phyloP scores from a whole-genome alignment of 129 eudicot species.

The Dittrichia graveolens region DNA sequence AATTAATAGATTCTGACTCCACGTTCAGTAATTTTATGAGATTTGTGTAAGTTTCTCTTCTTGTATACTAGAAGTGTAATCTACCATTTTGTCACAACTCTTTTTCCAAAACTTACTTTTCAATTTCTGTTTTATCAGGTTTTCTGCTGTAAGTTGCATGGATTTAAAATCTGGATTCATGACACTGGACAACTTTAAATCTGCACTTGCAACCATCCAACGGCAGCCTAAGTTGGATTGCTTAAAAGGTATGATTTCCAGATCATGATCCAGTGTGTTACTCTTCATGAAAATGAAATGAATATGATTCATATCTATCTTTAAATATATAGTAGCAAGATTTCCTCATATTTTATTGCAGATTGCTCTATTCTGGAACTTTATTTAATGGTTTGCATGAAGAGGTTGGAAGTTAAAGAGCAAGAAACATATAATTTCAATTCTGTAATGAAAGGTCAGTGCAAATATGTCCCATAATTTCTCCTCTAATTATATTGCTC shows the following conservation, averaged over 20 bases:
- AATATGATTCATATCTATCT: not conserved
- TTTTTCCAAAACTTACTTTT: slow-evolving; percentile 19
- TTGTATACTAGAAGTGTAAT: slow-evolving; percentile 1
- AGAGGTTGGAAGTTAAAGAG: slow-evolving; percentile 80
- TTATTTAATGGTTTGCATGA: slow-evolving; percentile 91
- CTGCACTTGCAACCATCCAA: slow-evolving; percentile 70
- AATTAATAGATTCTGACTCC: slow-evolving; percentile 60
- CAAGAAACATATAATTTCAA: slow-evolving; percentile 71
- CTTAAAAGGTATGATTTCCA: slow-evolving; percentile 55
- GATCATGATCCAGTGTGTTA: not conserved
- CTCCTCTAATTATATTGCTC: not conserved
- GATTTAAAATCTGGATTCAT: slow-evolving; percentile 63
- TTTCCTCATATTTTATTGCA: slow-evolving; percentile 28
- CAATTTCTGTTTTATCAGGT: slow-evolving; percentile 45
- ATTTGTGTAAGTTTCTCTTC: slow-evolving; percentile 63
- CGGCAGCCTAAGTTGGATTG: slow-evolving; percentile 86
- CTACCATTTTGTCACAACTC: not conserved
- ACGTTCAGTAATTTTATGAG: slow-evolving; percentile 59
- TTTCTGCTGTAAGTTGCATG: slow-evolving; percentile 65
- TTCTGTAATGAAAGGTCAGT: slow-evolving; percentile 83
- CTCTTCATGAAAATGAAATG: too few relatives aligned
- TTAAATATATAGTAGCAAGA: not conserved
- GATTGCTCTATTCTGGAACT: slow-evolving; percentile 92
- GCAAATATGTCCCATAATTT: not conserved
- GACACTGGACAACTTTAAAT: slow-evolving; percentile 79